Evolutionary conservation across 2,329 filamentous ascomycete genomes (phyloP), one percentile per base, ranked within the genome.

Genomic region (Fusarium stilboides): DNA sequence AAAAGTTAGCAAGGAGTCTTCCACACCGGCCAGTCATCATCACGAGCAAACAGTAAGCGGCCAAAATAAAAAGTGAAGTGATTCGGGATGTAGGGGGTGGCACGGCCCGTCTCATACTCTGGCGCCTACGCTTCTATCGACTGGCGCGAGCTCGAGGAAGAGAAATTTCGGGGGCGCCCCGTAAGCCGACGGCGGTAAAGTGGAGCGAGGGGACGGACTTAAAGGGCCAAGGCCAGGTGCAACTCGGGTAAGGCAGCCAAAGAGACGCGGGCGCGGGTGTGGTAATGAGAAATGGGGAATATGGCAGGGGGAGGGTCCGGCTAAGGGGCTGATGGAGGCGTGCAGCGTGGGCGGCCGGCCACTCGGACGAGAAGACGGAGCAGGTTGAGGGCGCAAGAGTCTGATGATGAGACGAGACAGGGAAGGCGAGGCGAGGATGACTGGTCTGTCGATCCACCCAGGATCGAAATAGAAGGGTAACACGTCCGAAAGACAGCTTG

Each of bases 181-280:
- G 72, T 74, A 68, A 68, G 58, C 62, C 70, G 58, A 70, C 70
- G 70, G 65, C 68, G 70, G 67, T 62, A 69, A 61, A 66, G 70
- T 73, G 68, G 67, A 54, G 57, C 68, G 56, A 62, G 44, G 31
- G 64, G 51, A 52, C 65, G 57, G 57, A 51, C 34, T 47, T 62
- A 52, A 50, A 59, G 40, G 37, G 31, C 50, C 50, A 60, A 53
- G 39, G 46, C 47, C 55, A 53, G 47, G 58, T 59, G 47, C 55
- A 51, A 63, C 57, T 65, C 69, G 71, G 63, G 53, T 61, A 40
- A 53, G 55, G 40, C 34, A 58, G 44, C 53, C 34, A 53, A 57
- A 67, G 45, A 62, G 54, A 60, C 60, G 60, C 68, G 57, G 57
- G 50, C 45, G 49, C 68, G 66, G 54, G 63, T 66, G 59, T 70